phyloP scores from a whole-genome alignment of 768 basidiomycete species.

The Boletus bicolor region DNA sequence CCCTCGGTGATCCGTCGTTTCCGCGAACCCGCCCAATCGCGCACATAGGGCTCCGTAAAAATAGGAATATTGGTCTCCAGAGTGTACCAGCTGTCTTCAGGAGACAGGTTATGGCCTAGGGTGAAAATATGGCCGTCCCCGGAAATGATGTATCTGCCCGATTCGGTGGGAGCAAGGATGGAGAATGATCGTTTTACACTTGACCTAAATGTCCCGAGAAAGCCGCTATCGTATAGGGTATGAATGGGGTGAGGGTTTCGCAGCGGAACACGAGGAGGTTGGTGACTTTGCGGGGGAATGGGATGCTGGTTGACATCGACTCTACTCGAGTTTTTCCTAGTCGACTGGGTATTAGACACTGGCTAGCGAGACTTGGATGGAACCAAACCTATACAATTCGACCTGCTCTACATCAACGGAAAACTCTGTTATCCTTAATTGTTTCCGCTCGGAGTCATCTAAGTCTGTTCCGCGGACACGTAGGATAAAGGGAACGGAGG shows the following conservation, averaged over 20 bases:
- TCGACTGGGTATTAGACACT: conserved; percentile 6
- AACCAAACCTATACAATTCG: conserved; percentile 62
- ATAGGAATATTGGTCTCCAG: conserved; percentile 23
- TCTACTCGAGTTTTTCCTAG: conserved; percentile 41
- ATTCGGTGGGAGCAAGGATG: conserved; percentile 46
- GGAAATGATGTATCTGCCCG: conserved; percentile 46
- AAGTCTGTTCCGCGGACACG: conserved; percentile 59
- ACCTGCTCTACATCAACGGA: conserved; percentile 56
- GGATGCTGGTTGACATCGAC: conserved; percentile 49
- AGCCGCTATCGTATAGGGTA: conserved; percentile 45
- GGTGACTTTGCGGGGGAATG: conserved; percentile 50
- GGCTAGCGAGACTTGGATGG: neutral
- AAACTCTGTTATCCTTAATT: conserved; percentile 56
- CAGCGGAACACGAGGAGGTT: conserved; percentile 65
- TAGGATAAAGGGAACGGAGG: conserved; percentile 51
- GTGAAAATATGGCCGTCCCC: conserved; percentile 51
- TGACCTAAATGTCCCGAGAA: conserved; percentile 30
- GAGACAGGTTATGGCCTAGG: conserved; percentile 16
- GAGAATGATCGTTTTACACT: conserved; percentile 38
- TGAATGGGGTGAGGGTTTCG: conserved; percentile 49
- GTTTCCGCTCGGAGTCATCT: conserved; percentile 45
- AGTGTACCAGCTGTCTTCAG: conserved; percentile 28
- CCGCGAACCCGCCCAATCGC: conserved; percentile 31
- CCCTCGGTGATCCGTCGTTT: conserved; percentile 42
- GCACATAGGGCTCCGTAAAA: conserved; percentile 5